Percentiles rank a stretch among this genome's conserved stretches.
Conservation (phyloP, 2,329 filamentous ascomycete species). For the Colletotrichum tanaceti region DNA sequence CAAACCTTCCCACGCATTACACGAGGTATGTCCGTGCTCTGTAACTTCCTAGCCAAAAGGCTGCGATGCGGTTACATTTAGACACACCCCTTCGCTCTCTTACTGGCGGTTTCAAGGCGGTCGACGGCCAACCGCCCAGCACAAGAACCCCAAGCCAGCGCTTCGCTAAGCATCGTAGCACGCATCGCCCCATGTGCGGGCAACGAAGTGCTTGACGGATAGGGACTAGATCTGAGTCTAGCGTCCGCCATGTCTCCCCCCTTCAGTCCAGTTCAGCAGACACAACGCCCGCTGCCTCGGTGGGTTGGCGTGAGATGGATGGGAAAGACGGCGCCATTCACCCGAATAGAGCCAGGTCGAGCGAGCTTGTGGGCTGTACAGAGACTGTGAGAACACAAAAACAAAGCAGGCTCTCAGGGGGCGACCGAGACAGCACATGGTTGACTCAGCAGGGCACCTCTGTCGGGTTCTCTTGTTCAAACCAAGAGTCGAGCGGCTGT, state of each 20-base stretch:
- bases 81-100: too few species aligned
- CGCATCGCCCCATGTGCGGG: conserved; percentile 29
- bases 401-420: not conserved
- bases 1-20: conserved; percentile 14
- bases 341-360: too few species aligned
- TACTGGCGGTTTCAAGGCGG: conserved; percentile 2
- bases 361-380: too few species aligned
- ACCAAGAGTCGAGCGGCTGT: not conserved
- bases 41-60: too few species aligned
- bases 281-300: not conserved
- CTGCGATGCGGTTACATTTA: not conserved
- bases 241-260: not conserved
- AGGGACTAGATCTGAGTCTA: conserved; percentile 30
- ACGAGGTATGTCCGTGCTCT: not conserved
- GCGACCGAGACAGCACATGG: not conserved
- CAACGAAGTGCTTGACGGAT: conserved; percentile 33
- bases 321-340: not conserved
- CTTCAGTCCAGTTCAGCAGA: not conserved
- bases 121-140: not conserved
- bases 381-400: too few species aligned
- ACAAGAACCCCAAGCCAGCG: conserved; percentile 24
- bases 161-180: conserved; percentile 27
- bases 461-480: not conserved
- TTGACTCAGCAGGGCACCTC: not conserved
- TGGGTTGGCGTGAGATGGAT: not conserved